phyloP scores from a whole-genome alignment of 176 grass and related monocot species.

The Canna indica region DNA sequence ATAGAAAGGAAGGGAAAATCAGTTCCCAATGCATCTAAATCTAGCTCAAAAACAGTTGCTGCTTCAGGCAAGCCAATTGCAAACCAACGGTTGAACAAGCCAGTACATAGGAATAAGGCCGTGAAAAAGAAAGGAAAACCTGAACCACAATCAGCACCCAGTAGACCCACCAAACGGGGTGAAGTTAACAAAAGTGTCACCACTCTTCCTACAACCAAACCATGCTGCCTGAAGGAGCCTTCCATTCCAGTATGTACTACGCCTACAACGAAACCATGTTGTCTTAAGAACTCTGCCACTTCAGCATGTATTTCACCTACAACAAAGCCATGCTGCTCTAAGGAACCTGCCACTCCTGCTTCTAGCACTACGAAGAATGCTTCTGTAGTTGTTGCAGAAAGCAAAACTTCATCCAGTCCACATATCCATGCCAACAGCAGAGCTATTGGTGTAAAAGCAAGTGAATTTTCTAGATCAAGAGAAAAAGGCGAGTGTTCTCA shows the following conservation, averaged over 20 bases:
- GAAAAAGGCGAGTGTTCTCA: constrained; percentile 95
- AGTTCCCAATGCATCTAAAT: constrained; percentile 31
- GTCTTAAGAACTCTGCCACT: constrained; percentile 36
- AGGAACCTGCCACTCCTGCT: constrained; percentile 37
- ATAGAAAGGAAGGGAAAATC: constrained; percentile 67
- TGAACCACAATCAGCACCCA: constrained; percentile 26
- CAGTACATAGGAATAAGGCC: constrained; percentile 57
- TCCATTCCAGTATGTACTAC: constrained; percentile 23
- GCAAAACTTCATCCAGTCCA: constrained; percentile 13
- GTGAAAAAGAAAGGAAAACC: constrained; percentile 78
- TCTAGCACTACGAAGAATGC: constrained; percentile 34
- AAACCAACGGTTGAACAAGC: constrained; percentile 44
- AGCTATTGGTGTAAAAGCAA: constrained; percentile 25
- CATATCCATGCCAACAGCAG: constrained; percentile 32
- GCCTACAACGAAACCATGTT: neutral
- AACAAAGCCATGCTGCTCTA: constrained; percentile 11
- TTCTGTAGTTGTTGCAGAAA: constrained; percentile 23
- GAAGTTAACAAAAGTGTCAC: constrained; percentile 34
- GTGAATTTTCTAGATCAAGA: constrained; percentile 47
- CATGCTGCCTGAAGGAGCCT: constrained; percentile 34
- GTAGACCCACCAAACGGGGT: constrained; percentile 15
- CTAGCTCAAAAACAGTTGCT: constrained; percentile 33
- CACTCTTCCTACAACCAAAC: constrained; percentile 20
- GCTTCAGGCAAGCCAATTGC: constrained; percentile 25
- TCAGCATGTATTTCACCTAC: constrained; percentile 12